These are phyloP conservation scores for Phoma sp. DNA, from an alignment of 2,329 filamentous ascomycete species.

Conservation along the genomic window DNA sequence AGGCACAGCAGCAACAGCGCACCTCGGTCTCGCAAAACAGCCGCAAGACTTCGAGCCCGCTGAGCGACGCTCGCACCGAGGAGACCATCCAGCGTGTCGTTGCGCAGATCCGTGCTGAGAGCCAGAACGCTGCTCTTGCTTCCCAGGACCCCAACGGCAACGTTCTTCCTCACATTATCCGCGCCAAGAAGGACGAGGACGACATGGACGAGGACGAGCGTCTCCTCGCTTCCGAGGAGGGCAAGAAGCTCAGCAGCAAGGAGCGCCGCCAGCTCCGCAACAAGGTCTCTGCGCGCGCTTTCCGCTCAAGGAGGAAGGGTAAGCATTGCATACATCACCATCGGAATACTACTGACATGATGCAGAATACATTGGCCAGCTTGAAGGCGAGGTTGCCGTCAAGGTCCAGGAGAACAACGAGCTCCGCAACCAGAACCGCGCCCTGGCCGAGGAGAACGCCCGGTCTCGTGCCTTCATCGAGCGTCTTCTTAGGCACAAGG, in stretches of 20 bases:
- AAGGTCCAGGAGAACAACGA: slow-evolving; percentile 85
- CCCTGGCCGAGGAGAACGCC: slow-evolving; percentile 83
- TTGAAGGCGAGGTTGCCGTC: slow-evolving; percentile 84
- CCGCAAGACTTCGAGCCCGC: slow-evolving; percentile 47
- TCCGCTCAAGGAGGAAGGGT: slow-evolving; percentile 98
- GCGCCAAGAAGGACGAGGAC: slow-evolving; percentile 89
- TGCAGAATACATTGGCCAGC: slow-evolving; percentile 92
- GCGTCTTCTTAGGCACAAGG: slow-evolving; percentile 66
- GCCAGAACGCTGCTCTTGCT: slow-evolving; percentile 57
- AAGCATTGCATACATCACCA: slow-evolving; percentile 46
- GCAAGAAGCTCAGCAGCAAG: slow-evolving; percentile 99
- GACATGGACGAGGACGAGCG: slow-evolving; percentile 99
- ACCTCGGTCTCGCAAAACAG: slow-evolving; percentile 30
- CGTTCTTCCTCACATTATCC: slow-evolving; percentile 70
- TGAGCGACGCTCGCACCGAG: slow-evolving; percentile 63
- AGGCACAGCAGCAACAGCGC: slow-evolving; percentile 56
- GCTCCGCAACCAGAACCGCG: slow-evolving; percentile 79
- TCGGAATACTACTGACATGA: slow-evolving; percentile 55
- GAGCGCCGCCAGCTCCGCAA: slow-evolving; percentile 96
- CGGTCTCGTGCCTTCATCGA: slow-evolving; percentile 82
- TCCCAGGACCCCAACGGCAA: slow-evolving; percentile 57
- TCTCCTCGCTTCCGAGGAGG: slow-evolving; percentile 92
- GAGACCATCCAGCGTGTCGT: slow-evolving; percentile 93
- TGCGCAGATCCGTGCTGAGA: slow-evolving; percentile 85
- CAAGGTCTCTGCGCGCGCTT: slow-evolving; percentile 97